Conservation (phyloP, 495 filamentous ascomycete genomes). For the Aspergillus indologenus region DNA sequence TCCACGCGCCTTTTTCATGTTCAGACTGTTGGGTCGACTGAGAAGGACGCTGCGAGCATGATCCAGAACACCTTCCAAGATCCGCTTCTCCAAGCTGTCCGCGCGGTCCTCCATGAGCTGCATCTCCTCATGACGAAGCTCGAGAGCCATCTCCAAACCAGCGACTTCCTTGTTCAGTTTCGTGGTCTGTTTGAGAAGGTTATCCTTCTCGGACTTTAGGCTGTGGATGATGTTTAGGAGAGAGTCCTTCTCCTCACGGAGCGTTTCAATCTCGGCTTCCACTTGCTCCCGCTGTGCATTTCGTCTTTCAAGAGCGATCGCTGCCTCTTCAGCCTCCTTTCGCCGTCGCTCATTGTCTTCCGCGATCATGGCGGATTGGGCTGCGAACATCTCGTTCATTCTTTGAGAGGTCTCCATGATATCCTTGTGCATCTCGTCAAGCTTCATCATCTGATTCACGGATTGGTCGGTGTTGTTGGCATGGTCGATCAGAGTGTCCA, state of each 20-base stretch:
- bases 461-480: constrained; percentile 39
- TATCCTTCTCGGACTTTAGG: constrained; percentile 68
- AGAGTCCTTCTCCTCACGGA: constrained; percentile 64
- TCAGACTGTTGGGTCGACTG: constrained; percentile 58
- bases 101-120: constrained; percentile 83
- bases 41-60: constrained; percentile 85
- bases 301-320: constrained; percentile 73
- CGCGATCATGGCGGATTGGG: constrained; percentile 72
- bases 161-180: constrained; percentile 80
- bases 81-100: constrained; percentile 82
- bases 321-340: constrained; percentile 77
- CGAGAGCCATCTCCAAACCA: constrained; percentile 81
- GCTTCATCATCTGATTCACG: constrained; percentile 64
- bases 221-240: constrained; percentile 55
- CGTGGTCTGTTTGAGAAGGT: constrained; percentile 67
- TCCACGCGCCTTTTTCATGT: constrained; percentile 68
- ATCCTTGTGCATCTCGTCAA: constrained; percentile 86
- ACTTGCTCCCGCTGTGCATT: constrained; percentile 75
- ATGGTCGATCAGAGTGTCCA: constrained; percentile 38
- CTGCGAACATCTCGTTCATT: constrained; percentile 79
- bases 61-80: constrained; percentile 92
- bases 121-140: constrained; percentile 85
- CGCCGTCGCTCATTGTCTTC: constrained; percentile 78
- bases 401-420: constrained; percentile 82
- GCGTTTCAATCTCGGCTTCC: constrained; percentile 63